Evolutionary conservation across 148 eudicot genomes (phyloP), one percentile per base, ranked within the genome.

Genomic region (Silene latifolia): DNA sequence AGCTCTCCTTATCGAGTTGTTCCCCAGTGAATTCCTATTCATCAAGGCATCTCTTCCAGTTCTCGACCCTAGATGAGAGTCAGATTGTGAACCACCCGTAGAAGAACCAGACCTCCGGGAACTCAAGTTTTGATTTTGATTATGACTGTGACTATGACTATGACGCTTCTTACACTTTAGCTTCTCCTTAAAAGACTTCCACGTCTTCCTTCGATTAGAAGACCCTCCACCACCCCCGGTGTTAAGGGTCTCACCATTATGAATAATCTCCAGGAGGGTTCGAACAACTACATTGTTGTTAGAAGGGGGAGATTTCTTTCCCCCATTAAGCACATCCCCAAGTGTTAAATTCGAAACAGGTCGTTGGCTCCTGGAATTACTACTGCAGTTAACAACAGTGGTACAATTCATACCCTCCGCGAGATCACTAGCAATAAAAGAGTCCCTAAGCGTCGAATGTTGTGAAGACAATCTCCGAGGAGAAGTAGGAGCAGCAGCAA

Each of bases 191-290:
- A 80, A 73, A 7, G 69, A 75, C 51, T 78, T 80, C 92, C 89
- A 83, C 9, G 83, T 78, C 56, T 77, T 84, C 68, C 78, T 84
- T 9, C 65, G 23, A 54, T 64, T 67, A 21, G 69, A 73, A 19
- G 73, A 47, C 64, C 68, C 53, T 48, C 53, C 53, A 48, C 53
- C 20, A 24, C 51, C 72, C 69, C 68, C 25, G 39, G 58, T 63
- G 56, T 51, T 15, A 0, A 80, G 77, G 44, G 74, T 78, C 67
- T 83, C 86, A 32, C 85, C 89, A 20, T 83, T 83, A 0, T 80
- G 77, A 47, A 89, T 83, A 29, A 86, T 72, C 58, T 91, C 88
- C 51, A 87, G 61, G 7, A 91, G 82, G 14, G 87, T 85, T 39
- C 84, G 77, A 74, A 82, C 74, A 24, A 78, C 74, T 19, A 68